Evolutionary conservation across 805 yeast species (phyloP).

Genomic region (Kurtzmaniella fragi): DNA sequence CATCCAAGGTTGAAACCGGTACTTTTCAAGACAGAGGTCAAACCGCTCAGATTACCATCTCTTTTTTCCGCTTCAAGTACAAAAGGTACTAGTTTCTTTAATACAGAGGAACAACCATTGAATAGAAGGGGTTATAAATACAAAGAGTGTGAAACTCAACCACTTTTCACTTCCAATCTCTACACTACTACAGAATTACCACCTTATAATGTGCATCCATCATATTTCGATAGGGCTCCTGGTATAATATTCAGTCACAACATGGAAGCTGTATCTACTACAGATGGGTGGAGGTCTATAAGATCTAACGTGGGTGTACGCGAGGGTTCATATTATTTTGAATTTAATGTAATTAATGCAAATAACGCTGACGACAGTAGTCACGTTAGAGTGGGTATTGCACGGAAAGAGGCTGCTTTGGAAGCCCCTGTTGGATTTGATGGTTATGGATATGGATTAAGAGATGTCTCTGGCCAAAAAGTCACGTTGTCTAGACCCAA

Average conservation of each 20-base stretch:
- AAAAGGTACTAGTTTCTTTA: conserved; percentile 25
- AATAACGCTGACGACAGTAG: conserved; percentile 22
- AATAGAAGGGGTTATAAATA: conserved; percentile 81
- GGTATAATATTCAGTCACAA: conserved; percentile 38
- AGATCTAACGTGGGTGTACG: conserved; percentile 70
- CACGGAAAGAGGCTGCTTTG: conserved; percentile 78
- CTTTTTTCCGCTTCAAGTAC: conserved; percentile 1
- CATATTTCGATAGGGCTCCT: conserved; percentile 65
- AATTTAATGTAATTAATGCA: conserved; percentile 53
- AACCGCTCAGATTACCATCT: conserved; percentile 9
- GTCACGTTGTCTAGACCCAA: conserved; percentile 70
- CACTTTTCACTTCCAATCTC: conserved; percentile 47
- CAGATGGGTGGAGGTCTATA: conserved; percentile 75
- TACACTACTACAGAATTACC: conserved; percentile 73
- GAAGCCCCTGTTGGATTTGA: conserved; percentile 97
- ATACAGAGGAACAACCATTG: conserved; percentile 72
- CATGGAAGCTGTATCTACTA: conserved; percentile 45
- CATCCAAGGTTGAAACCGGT: conserved; percentile 34
- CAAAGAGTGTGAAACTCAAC: conserved; percentile 70
- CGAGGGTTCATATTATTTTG: conserved; percentile 80
- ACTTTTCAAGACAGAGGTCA: conserved; percentile 19
- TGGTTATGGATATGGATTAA: conserved; percentile 86
- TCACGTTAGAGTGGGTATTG: conserved; percentile 81
- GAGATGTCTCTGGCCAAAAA: conserved; percentile 73
- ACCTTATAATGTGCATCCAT: conserved; percentile 54